phyloP scores from a whole-genome alignment of 306 rosid species.

The Comarum palustre region DNA sequence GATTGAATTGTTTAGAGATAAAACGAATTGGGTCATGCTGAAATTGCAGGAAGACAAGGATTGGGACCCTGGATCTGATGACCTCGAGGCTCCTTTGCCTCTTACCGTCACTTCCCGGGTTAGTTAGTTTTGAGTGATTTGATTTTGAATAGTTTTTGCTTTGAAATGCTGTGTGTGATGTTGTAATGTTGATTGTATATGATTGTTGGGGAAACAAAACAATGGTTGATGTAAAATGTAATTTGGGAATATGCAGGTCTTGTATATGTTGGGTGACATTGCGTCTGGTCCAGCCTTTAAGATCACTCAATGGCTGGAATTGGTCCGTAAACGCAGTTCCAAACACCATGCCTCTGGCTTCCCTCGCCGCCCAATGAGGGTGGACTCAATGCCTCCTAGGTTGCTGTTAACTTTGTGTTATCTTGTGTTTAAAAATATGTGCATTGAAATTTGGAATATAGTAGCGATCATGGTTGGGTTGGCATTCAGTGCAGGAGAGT shows the following conservation, averaged over 20 bases:
- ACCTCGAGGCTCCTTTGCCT: conserved; percentile 64
- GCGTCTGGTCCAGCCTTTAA: conserved; percentile 73
- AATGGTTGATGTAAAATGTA: conserved; percentile 1
- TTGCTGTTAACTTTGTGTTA: conserved; percentile 26
- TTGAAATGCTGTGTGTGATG: background rate
- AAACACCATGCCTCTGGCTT: conserved; percentile 62
- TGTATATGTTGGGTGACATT: conserved; percentile 88
- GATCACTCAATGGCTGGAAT: conserved; percentile 86
- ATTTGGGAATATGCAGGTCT: conserved; percentile 48
- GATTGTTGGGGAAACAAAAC: background rate
- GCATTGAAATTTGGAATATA: background rate
- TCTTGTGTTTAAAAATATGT: background rate
- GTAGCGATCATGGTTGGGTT: conserved; percentile 17
- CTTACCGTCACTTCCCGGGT: conserved; percentile 80
- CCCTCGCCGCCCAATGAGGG: conserved; percentile 45
- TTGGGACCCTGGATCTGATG: conserved; percentile 42
- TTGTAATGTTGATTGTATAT: background rate
- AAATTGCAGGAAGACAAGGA: conserved; percentile 49
- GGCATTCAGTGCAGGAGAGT: conserved; percentile 52
- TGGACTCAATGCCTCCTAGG: conserved; percentile 46
- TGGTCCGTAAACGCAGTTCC: conserved; percentile 80
- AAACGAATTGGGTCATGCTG: conserved; percentile 17
- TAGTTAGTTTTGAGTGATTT: background rate
- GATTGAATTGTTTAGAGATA: background rate
- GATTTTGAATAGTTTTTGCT: background rate